Conservation (phyloP, 352 stramenopile genomes). For the Phytophthora melonis region DNA sequence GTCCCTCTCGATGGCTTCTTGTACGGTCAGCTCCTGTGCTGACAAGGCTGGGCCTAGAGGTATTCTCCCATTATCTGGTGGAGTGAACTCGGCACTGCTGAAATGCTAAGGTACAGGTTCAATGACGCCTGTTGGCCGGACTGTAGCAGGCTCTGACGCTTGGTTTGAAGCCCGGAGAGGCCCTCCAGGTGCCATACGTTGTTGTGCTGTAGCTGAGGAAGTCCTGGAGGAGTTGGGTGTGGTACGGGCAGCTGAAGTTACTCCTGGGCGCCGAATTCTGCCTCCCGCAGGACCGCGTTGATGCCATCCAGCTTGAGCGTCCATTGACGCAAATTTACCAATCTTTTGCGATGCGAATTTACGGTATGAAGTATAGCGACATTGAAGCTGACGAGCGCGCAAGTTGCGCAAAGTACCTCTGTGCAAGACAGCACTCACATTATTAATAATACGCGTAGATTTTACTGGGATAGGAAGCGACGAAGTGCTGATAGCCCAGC, state of each 20-base stretch:
- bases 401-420: no score
- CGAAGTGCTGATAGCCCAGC: no score
- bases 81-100: not conserved
- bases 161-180: constrained; percentile 24
- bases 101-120: constrained; percentile 10
- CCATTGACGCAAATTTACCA: constrained; percentile 18
- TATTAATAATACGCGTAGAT: no score
- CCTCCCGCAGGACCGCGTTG: constrained; percentile 8
- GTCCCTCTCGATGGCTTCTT: constrained; percentile 36
- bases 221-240: constrained; percentile 11
- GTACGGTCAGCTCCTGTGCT: constrained; percentile 28
- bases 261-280: constrained; percentile 14
- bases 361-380: no score
- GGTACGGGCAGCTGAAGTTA: constrained; percentile 8
- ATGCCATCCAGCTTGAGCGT: constrained; percentile 24
- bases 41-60: constrained; percentile 1
- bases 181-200: not conserved
- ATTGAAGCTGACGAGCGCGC: rapidly evolving
- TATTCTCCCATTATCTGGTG: not conserved
- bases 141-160: constrained; percentile 15
- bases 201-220: constrained; percentile 12
- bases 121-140: not conserved
- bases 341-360: no score
- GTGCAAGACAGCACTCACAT: rapidly evolving
- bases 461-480: no score